phyloP scores from a whole-genome alignment of 176 grass and related monocot genomes.

The Panicum miliaceum region DNA sequence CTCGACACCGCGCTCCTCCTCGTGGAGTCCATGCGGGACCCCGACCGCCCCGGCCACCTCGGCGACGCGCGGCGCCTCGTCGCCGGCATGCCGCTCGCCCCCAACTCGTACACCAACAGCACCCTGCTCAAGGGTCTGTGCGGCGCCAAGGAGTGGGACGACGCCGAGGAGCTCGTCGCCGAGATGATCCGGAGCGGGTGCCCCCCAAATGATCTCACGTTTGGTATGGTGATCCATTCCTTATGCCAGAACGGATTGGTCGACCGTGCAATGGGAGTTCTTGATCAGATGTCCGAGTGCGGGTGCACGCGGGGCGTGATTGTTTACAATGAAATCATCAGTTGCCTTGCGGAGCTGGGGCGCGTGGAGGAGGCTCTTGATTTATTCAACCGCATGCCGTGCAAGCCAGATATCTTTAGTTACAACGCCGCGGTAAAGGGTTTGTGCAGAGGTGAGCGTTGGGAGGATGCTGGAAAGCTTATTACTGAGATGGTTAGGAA shows the following conservation, averaged over 20 bases:
- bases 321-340: not conserved
- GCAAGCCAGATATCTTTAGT: constrained; percentile 16
- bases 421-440: constrained; percentile 7
- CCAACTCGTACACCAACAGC: constrained; percentile 11
- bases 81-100: not conserved
- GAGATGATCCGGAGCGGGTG: constrained; percentile 12
- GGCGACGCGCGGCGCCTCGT: not conserved
- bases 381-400: constrained; percentile 27
- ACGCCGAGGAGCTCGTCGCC: not conserved
- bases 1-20: constrained; percentile 27
- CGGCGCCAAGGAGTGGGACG: constrained; percentile 2
- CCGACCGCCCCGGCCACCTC: not conserved
- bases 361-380: constrained; percentile 9
- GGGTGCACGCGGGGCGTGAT: not conserved
- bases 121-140: constrained; percentile 22
- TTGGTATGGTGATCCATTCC: constrained; percentile 20
- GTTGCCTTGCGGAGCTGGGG: constrained; percentile 10
- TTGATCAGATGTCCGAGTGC: constrained; percentile 1
- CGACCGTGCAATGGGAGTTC: constrained; percentile 12
- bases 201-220: constrained; percentile 6
- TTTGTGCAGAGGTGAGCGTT: constrained; percentile 7
- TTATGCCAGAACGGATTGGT: not conserved
- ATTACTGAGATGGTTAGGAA: not conserved
- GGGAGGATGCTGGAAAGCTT: constrained; percentile 8
- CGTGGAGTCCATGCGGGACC: constrained; percentile 4